Conservation (phyloP, 305 asterid genomes). For the Salvia sclarea region DNA sequence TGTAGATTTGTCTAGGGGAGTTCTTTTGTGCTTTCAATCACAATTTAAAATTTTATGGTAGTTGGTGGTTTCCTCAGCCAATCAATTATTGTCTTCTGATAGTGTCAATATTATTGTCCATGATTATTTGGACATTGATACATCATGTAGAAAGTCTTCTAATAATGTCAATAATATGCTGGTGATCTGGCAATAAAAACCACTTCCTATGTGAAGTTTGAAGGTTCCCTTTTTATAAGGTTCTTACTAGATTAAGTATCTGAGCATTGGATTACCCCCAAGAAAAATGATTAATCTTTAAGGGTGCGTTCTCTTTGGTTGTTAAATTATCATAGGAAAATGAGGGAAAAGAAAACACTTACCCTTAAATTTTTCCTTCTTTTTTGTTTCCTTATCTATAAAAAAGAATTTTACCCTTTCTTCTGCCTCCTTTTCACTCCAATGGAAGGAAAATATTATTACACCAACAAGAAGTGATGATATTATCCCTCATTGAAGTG, state of each 20-base stretch:
- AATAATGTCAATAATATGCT: not conserved
- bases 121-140: not conserved
- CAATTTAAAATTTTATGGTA: not conserved
- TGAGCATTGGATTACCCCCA: not conserved
- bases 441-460: too few species aligned
- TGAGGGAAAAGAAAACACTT: too few species aligned
- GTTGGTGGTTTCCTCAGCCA: not conserved
- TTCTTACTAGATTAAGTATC: not conserved
- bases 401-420: too few species aligned
- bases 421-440: too few species aligned
- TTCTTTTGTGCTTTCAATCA: slow-evolving; percentile 10
- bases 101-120: not conserved
- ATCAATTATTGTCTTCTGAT: not conserved
- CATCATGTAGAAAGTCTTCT: not conserved
- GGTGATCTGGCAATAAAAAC: not conserved
- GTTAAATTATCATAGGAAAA: too few species aligned
- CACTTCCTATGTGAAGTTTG: slow-evolving; percentile 13
- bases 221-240: slow-evolving; percentile 9
- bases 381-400: too few species aligned
- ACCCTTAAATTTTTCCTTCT: too few species aligned
- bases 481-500: too few species aligned
- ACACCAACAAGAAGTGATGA: too few species aligned
- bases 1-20: slow-evolving; percentile 5
- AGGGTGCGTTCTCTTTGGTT: too few species aligned
- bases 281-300: not conserved